Conservation (phyloP, 768 basidiomycete genomes). For the Russula foetens region DNA sequence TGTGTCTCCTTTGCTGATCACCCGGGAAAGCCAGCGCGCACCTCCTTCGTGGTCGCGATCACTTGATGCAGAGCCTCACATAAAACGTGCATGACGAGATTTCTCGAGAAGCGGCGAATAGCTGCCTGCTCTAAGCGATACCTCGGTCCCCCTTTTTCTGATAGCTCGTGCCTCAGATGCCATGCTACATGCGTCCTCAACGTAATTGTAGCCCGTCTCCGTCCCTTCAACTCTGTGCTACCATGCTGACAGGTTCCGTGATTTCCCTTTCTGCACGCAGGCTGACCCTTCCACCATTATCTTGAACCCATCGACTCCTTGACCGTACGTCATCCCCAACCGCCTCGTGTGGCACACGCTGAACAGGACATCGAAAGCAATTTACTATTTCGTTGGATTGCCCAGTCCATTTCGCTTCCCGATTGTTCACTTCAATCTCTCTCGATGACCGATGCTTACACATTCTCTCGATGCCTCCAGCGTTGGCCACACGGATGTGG, state of each 20-base stretch:
- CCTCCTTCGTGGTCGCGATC: slow-evolving; percentile 17
- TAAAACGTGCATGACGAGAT: slow-evolving; percentile 12
- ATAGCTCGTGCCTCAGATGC: slow-evolving; percentile 1
- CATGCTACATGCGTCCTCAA: slow-evolving; percentile 8
- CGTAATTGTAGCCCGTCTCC: slow-evolving; percentile 9
- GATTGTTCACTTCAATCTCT: not conserved
- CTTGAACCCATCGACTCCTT: slow-evolving; percentile 8
- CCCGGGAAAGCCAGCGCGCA: slow-evolving; percentile 11
- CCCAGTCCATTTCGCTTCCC: slow-evolving; percentile 7
- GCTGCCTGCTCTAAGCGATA: slow-evolving; percentile 11
- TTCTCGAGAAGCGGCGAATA: slow-evolving; percentile 6
- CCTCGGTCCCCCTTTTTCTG: not conserved
- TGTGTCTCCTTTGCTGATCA: slow-evolving; percentile 8
- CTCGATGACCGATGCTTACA: slow-evolving; percentile 1
- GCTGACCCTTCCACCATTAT: slow-evolving; percentile 6
- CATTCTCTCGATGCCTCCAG: not conserved
- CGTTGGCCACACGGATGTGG: slow-evolving; percentile 1
- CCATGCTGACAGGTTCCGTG: slow-evolving; percentile 6
- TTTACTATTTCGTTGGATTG: slow-evolving; percentile 6
- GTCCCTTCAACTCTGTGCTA: not conserved
- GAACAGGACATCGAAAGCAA: not conserved
- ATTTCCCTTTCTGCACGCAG: slow-evolving; percentile 2
- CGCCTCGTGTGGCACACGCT: slow-evolving; percentile 21
- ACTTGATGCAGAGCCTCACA: slow-evolving; percentile 10
- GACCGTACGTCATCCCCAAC: slow-evolving; percentile 2